Evolutionary conservation across 768 basidiomycete species (phyloP), one percentile per base, ranked within the genome.

Genomic region (Naganishia randhawae): DNA sequence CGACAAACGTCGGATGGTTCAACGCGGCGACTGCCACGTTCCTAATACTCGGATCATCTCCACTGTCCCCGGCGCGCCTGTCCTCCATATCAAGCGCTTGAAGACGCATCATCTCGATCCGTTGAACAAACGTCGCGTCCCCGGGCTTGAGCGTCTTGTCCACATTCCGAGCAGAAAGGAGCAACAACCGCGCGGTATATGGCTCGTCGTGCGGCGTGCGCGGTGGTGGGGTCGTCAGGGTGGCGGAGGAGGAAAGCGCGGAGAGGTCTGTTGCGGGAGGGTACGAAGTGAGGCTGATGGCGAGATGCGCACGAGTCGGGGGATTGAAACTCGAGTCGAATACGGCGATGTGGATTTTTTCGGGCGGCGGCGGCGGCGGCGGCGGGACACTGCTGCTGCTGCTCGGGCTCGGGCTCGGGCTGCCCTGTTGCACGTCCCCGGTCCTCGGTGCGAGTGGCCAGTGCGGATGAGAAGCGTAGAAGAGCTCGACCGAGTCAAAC

Each of bases 241-340:
- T 53, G 64, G 5, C 22, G 3, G 31, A n/a, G 31, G 31, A 27
- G 19, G 37, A 25, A 2, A 27, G 9, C n/a, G 55, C 51, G 5
- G 33, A 64, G 72, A 61, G 9, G 55, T 66, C 33, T 3, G 61
- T 48, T n/a, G 4, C 68, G 10, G 74, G 67, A n/a, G 73, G 72
- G 55, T 69, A 67, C 45, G 63, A n/a, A 35, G 73, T 69, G 33
- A 68, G 62, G 31, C 86, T 86, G 53, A 97, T 86, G 2, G 89
- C 88, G 63, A 88, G 83, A 78, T 97, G 93, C 0, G 93, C 91
- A 27, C 84, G 77, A 2, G 91, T 92, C 0, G 94, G 94, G 3
- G 93, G 93, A 74, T 97, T 95, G 81, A 91, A 97, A 0, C 91
- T 93, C 1, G 92, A 88, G 73, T 96, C 94, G 42, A 96, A 84